Evolutionary conservation across 139 green algal genomes (phyloP).

Genomic region (Closterium sp.): DNA sequence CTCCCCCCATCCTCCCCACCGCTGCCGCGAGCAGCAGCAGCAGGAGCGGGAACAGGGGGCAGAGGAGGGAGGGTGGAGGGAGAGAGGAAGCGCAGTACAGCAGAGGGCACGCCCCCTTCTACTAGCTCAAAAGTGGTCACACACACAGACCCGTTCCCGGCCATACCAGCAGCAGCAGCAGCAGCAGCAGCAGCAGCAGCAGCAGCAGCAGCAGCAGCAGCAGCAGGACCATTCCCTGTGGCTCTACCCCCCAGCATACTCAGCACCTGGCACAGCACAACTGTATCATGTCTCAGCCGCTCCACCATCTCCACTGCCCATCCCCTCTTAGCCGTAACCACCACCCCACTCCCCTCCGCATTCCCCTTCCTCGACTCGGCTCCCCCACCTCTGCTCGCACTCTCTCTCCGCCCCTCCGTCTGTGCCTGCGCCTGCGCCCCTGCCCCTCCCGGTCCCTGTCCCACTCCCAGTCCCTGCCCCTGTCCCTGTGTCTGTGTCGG

Average conservation of each 20-base stretch:
- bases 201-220: background rate
- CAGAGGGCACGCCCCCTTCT: conserved; percentile 68
- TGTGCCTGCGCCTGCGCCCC: background rate
- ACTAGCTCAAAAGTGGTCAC: conserved; percentile 94
- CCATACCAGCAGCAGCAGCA: conserved; percentile 31
- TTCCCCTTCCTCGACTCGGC: background rate
- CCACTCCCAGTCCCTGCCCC: background rate
- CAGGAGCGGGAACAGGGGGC: background rate
- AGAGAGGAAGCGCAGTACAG: conserved; percentile 70
- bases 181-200: background rate
- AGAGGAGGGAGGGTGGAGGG: conserved; percentile 2
- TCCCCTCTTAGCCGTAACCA: background rate
- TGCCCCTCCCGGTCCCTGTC: background rate
- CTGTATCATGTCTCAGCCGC: background rate
- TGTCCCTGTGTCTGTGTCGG: background rate
- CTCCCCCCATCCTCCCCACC: conserved; percentile 1
- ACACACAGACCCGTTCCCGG: conserved; percentile 9
- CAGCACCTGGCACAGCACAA: background rate
- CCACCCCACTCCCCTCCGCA: background rate
- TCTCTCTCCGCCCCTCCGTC: background rate
- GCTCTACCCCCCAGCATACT: background rate
- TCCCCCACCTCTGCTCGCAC: background rate
- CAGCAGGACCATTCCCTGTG: background rate
- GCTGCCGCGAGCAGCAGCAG: background rate
- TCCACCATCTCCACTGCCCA: background rate